Base-by-base conservation (phyloP, 2,329 filamentous ascomycete species). In the Escovopsis weberi region DNA sequence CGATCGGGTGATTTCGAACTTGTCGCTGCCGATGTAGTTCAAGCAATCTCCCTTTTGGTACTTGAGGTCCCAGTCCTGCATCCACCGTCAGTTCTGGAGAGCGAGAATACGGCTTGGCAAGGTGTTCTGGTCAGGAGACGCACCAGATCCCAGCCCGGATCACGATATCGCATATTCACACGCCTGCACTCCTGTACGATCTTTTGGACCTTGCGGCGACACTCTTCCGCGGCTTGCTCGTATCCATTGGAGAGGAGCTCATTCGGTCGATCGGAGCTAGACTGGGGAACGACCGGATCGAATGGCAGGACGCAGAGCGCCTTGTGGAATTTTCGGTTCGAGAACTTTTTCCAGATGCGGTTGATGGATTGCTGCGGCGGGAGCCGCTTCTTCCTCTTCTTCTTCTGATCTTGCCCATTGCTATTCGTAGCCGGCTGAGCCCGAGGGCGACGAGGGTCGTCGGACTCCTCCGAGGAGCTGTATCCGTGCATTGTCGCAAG, bases 101-200 rank as follows among this genome's bases (percentile, higher is more conserved):
- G 35, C 35, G 3, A 37, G 35, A 10, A 37, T 11, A 23, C n/a
- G 11, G 18, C 5, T 6, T 19, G 18, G n/a, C 35, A 23, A 23
- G 18, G 11, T 32, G 7, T 32, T 9, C 8, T 32, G 28, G 3
- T 32, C 8, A 32, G 8, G 28, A 23, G 18, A 68, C 70, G 57
- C 55, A 75, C 72, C 55, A 77, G 53, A 50, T 76, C 72, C 59
- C 67, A 77, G 2, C 69, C 72, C 1, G 75, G 74, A 49, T 84
- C 80, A 23, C 82, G 72, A 56, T 91, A 93, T 53, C 85, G 81
- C 57, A 81, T 82, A 53, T 93, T 93, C 33, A 87, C 69, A 19
- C 83, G 69, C 48, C 72, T 68, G 60, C 85, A 91, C 51, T 78
- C 74, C 47, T 71, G 63, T 39, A 76, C 73, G 45, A 78, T 78